Evolutionary conservation across 129 eudicot species (phyloP), one percentile per base, ranked within the genome.

Genomic region (Helichrysum umbraculigerum): DNA sequence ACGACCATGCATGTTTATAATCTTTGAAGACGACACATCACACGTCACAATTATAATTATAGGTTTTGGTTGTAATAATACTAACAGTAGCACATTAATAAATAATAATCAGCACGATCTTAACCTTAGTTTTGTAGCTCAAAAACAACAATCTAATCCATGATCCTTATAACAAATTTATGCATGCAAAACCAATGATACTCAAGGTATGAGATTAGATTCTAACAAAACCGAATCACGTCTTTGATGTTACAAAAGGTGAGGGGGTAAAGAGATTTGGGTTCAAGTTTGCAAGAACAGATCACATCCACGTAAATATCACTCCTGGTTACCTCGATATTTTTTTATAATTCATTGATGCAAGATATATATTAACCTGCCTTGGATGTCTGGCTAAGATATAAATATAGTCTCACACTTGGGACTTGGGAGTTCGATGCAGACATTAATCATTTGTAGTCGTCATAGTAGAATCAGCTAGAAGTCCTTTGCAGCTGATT

Each of bases 401-500:
- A 76, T 21, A 70, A 17, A 70, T 32, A 59, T 15, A 7, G 29
- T 9, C 7, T 25, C 80, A 78, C 30, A 32, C 28, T 25, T 25
- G 28, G 28, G 28, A 9, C 11, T 37, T 65, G 52, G 73, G 72
- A 47, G 79, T 21, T 50, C 0, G 1, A 15, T 73, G 61, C 70
- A 56, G 56, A 30, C 44, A 0, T 3, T 58, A 35, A 34, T 60
- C 20, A 29, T 14, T 29, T 59, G 51, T 16, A 35, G 22, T 22
- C n/a, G 72, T 21, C 73, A 66, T 1, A 11, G 68, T 64, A 17
- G n/a, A 71, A 64, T 16, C 14, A 34, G 61, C 79, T 80, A 75
- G 65, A 80, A 80, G 10, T 80, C 76, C 65, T 74, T 58, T 58
- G 79, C 76, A 41, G 57, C 84, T 80, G 83, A 47, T 80, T 39